Percentiles rank a stretch among this genome's conserved stretches.
These are phyloP conservation scores for Rhizophagus prolifer DNA, from an alignment of 192 early-diverging fungal genomes.

Conservation along the genomic window DNA sequence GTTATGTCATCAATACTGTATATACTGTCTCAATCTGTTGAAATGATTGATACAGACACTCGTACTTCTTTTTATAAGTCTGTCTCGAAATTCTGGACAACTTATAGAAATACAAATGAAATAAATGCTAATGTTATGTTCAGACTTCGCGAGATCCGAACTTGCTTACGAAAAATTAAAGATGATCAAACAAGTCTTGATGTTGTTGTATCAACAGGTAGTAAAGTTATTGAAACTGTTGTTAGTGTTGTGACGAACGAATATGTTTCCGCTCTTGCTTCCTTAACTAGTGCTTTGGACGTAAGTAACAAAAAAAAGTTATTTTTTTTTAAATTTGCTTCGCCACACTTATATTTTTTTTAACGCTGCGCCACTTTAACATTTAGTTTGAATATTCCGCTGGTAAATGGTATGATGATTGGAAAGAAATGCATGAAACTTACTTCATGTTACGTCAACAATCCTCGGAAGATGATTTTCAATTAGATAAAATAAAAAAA, in stretches of 20 bases:
- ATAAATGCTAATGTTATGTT: background rate
- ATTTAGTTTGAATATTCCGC: constrained; percentile 6
- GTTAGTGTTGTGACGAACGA: background rate
- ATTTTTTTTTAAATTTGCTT: background rate
- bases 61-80: background rate
- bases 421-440: background rate
- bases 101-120: background rate
- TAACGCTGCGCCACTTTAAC: background rate
- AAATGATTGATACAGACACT: background rate
- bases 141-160: background rate
- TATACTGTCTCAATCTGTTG: background rate
- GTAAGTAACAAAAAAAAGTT: background rate
- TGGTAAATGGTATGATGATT: constrained; percentile 1
- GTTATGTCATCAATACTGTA: background rate
- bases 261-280: background rate
- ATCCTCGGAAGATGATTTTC: background rate
- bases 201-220: too few relatives aligned
- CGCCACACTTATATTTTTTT: too few relatives aligned
- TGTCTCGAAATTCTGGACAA: background rate
- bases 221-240: background rate
- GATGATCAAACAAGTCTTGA: background rate
- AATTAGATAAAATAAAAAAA: background rate
- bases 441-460: background rate
- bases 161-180: background rate
- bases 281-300: background rate